Evolutionary conservation across 331 rosid genomes (phyloP).

Genomic region (Quercus lobata): DNA sequence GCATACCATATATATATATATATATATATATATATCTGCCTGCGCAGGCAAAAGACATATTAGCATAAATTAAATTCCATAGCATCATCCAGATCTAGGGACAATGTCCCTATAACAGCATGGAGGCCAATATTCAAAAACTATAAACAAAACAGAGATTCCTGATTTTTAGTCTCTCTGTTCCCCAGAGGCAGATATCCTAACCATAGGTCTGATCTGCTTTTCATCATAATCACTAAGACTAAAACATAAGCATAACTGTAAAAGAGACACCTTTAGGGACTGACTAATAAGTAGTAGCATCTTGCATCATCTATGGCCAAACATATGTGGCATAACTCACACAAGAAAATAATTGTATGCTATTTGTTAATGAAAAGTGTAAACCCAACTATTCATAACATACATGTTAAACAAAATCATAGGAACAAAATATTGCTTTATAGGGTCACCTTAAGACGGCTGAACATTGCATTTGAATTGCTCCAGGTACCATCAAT

Average conservation of each 20-base stretch:
- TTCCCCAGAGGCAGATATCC: not conserved
- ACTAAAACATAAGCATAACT: not conserved
- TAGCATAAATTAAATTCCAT: not conserved
- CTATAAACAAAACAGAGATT: not conserved
- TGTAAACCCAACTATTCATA: not conserved
- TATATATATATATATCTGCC: not conserved
- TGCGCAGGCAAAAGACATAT: not conserved
- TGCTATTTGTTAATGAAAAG: not conserved
- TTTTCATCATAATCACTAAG: not conserved
- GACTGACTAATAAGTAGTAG: not conserved
- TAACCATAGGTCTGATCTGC: not conserved
- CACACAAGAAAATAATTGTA: not conserved
- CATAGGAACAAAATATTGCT: constrained; percentile 5
- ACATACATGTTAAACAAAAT: not conserved
- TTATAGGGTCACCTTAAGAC: constrained; percentile 67
- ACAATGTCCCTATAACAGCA: too few relatives aligned
- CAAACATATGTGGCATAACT: not conserved
- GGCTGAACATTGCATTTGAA: constrained; percentile 90
- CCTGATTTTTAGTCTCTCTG: not conserved
- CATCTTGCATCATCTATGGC: not conserved
- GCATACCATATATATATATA: not conserved
- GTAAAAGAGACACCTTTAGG: not conserved
- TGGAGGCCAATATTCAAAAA: not conserved
- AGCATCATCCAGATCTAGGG: not conserved
- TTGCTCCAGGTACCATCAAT: constrained; percentile 98